A percentile compares a stretch with the other conserved stretches of the same genome.
phyloP scores from a whole-genome alignment of 257 asterid species.

The Petunia axillaris region DNA sequence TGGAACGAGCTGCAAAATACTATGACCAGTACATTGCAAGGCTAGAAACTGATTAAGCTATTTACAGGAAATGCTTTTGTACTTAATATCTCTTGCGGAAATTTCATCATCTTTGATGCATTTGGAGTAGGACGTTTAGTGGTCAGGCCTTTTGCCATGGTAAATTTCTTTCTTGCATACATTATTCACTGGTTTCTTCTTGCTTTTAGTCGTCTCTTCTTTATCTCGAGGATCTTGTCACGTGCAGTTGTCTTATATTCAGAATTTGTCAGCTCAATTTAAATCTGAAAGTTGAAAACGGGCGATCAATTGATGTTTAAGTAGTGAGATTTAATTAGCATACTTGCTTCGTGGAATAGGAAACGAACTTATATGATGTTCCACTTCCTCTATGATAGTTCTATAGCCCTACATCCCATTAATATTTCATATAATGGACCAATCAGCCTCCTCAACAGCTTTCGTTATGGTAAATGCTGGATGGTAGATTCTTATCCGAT shows the following conservation, averaged over 20 bases:
- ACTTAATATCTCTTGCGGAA: background rate
- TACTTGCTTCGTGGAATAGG: background rate
- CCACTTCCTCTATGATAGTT: background rate
- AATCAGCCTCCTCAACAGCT: too few species aligned
- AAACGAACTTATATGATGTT: background rate
- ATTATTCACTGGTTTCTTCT: conserved; percentile 17
- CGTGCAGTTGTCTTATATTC: background rate
- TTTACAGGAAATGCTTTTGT: background rate
- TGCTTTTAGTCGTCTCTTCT: background rate
- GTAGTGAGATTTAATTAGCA: background rate
- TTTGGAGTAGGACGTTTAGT: background rate
- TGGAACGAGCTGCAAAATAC: conserved; percentile 88
- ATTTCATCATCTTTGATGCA: background rate
- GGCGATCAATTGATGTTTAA: background rate
- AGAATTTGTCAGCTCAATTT: background rate
- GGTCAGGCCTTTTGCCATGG: background rate
- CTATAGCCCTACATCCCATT: background rate
- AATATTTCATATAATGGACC: background rate
- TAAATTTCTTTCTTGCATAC: background rate
- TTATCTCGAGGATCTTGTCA: background rate
- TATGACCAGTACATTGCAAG: conserved; percentile 87
- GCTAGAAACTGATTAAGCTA: conserved; percentile 13
- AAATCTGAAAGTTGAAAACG: background rate
- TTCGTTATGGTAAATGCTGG: too few species aligned
- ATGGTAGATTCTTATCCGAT: too few species aligned